A percentile compares a stretch with the other conserved stretches of the same genome.
Conservation (phyloP, 176 grass and related monocot species). For the Cenchrus americanus region DNA sequence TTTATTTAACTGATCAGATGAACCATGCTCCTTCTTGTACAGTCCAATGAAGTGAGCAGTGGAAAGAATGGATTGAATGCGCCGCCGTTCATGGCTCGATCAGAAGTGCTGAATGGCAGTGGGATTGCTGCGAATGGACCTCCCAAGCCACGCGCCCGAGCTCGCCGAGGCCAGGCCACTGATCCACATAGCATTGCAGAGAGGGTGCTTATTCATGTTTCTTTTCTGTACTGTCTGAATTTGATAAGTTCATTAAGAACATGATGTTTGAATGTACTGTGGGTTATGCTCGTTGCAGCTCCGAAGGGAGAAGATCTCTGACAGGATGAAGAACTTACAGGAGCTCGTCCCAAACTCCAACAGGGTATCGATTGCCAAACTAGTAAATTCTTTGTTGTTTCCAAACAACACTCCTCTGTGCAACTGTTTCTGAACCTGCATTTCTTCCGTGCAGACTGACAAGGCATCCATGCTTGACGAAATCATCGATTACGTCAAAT, state of each 20-base stretch:
- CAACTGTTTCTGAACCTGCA: slow-evolving; percentile 8
- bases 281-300: slow-evolving; percentile 44
- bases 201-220: slow-evolving; percentile 15
- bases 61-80: background rate
- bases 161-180: slow-evolving; percentile 51
- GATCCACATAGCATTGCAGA: slow-evolving; percentile 60
- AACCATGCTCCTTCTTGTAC: background rate
- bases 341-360: slow-evolving; percentile 81
- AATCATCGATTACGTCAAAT: slow-evolving; percentile 84
- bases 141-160: slow-evolving; percentile 30
- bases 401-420: background rate
- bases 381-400: background rate
- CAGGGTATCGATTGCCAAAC: slow-evolving; percentile 42
- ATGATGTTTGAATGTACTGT: background rate
- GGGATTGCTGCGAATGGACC: slow-evolving; percentile 15
- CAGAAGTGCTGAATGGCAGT: slow-evolving; percentile 25
- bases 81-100: background rate
- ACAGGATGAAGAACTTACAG: slow-evolving; percentile 80
- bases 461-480: slow-evolving; percentile 89
- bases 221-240: background rate
- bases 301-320: slow-evolving; percentile 76
- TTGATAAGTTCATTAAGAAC: background rate
- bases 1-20: background rate
- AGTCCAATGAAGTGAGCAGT: slow-evolving; percentile 17
- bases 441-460: slow-evolving; percentile 55